Conservation (phyloP, 1,284 basidiomycete genomes). For the Veloboletus limbatus region DNA sequence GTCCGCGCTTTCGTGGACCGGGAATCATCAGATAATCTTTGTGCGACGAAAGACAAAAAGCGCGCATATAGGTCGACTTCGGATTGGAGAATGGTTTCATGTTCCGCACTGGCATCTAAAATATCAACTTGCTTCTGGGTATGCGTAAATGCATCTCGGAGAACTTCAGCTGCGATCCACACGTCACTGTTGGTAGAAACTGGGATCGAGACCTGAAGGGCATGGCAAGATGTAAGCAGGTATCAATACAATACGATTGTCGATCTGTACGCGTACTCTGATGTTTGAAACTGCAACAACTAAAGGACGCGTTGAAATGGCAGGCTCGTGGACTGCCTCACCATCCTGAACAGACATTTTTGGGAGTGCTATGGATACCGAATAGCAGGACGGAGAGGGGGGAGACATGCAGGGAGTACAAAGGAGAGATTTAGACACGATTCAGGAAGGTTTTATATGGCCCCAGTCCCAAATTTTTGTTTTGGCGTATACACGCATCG, state of each 20-base stretch:
- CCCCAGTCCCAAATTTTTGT: slow-evolving; percentile 36
- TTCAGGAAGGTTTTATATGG: slow-evolving; percentile 24
- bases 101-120: slow-evolving; percentile 48
- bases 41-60: slow-evolving; percentile 74
- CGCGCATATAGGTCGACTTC: slow-evolving; percentile 75
- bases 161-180: slow-evolving; percentile 87
- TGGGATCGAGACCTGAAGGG: slow-evolving; percentile 71
- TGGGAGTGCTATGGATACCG: slow-evolving; percentile 3
- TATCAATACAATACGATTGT: slow-evolving; percentile 3
- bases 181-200: slow-evolving; percentile 75
- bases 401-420: slow-evolving; percentile 2
- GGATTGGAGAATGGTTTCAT: slow-evolving; percentile 58
- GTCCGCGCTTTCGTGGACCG: slow-evolving; percentile 57
- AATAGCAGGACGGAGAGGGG: not conserved
- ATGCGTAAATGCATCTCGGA: slow-evolving; percentile 82
- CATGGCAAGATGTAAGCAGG: slow-evolving; percentile 12
- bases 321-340: slow-evolving; percentile 28
- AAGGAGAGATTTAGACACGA: slow-evolving; percentile 5
- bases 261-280: slow-evolving; percentile 54
- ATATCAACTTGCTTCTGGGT: slow-evolving; percentile 56
- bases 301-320: slow-evolving; percentile 61
- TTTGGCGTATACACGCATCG: slow-evolving; percentile 20
- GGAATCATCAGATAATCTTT: slow-evolving; percentile 54
- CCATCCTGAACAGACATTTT: slow-evolving; percentile 34
- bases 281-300: slow-evolving; percentile 56